A percentile compares a stretch with the other conserved stretches of the same genome.
These are phyloP conservation scores for Dimargaris cristalligena DNA, from an alignment of 192 early-diverging fungal species.

Conservation along the genomic window DNA sequence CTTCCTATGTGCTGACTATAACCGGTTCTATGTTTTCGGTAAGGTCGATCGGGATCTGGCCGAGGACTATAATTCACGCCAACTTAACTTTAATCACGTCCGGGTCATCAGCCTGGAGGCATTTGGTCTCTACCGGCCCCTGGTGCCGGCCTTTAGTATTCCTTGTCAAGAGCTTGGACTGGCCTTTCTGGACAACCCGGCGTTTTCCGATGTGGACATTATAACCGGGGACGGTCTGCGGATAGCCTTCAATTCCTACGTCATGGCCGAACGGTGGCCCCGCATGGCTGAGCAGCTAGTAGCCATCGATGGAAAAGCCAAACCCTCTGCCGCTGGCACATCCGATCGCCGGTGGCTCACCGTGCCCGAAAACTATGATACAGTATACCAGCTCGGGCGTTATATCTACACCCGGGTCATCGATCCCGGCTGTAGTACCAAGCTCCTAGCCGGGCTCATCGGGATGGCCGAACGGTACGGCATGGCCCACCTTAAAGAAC, in stretches of 20 bases:
- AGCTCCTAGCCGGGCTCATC: background rate
- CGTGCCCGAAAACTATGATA: conserved; percentile 2
- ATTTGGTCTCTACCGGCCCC: conserved; percentile 28
- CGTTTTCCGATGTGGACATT: conserved; percentile 39
- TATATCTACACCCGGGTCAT: conserved; percentile 7
- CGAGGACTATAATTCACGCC: conserved; percentile 63
- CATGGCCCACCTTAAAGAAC: background rate
- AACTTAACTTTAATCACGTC: conserved; percentile 62
- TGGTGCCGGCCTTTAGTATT: background rate
- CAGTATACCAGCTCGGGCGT: background rate
- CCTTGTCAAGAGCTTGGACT: conserved; percentile 37
- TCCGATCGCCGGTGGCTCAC: background rate
- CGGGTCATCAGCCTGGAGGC: conserved; percentile 54
- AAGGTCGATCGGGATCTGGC: conserved; percentile 43
- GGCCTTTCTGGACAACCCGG: conserved; percentile 32
- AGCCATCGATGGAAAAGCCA: background rate
- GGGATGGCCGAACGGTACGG: background rate
- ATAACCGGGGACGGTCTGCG: conserved; percentile 31
- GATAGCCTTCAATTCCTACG: conserved; percentile 36
- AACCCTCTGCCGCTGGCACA: background rate
- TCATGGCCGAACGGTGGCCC: conserved; percentile 36
- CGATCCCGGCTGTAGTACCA: background rate
- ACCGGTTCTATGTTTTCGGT: conserved; percentile 56
- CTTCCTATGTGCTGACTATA: conserved; percentile 38
- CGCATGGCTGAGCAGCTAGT: background rate